Evolutionary conservation across 2,329 filamentous ascomycete species (phyloP).

Genomic region (Curvularia hawaiiensis): DNA sequence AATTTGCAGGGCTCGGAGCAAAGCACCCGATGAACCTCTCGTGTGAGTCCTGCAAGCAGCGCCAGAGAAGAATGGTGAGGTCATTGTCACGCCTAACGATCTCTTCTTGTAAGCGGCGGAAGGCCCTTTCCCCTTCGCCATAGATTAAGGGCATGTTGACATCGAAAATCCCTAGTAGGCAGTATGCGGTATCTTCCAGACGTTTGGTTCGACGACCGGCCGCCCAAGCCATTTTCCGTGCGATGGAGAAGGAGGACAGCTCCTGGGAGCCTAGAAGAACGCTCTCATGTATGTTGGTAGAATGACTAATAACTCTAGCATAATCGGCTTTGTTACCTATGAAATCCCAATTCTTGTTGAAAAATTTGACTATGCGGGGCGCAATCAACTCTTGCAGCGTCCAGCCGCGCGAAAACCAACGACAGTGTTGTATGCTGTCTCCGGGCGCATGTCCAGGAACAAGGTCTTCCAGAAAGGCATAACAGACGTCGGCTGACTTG

Average conservation of each 20-base stretch:
- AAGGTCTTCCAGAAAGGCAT: slow-evolving; percentile 18
- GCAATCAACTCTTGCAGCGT: slow-evolving; percentile 26
- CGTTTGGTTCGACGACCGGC: slow-evolving; percentile 22
- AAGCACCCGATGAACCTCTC: neutral
- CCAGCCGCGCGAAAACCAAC: slow-evolving; percentile 28
- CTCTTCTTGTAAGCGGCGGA: slow-evolving; percentile 14
- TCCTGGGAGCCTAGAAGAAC: neutral
- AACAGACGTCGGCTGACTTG: slow-evolving; percentile 15
- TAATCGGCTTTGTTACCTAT: neutral
- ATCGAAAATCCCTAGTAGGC: slow-evolving; percentile 24
- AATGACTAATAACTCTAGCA: neutral
- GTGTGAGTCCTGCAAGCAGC: neutral
- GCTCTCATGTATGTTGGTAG: neutral
- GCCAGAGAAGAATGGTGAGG: slow-evolving; percentile 13
- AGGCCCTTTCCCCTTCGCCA: slow-evolving; percentile 29
- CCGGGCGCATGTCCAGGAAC: neutral
- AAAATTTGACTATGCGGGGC: slow-evolving; percentile 10
- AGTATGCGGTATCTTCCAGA: slow-evolving; percentile 23
- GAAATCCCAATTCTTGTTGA: neutral
- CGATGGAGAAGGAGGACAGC: neutral
- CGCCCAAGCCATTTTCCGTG: slow-evolving; percentile 28
- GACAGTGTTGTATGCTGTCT: slow-evolving; percentile 8
- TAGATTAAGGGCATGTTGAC: slow-evolving; percentile 36
- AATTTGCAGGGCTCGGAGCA: neutral
- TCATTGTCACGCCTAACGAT: slow-evolving; percentile 11